These are phyloP conservation scores for Sporothrix pseudoabietina DNA, from an alignment of 2,329 filamentous ascomycete species.

Conservation along the genomic window DNA sequence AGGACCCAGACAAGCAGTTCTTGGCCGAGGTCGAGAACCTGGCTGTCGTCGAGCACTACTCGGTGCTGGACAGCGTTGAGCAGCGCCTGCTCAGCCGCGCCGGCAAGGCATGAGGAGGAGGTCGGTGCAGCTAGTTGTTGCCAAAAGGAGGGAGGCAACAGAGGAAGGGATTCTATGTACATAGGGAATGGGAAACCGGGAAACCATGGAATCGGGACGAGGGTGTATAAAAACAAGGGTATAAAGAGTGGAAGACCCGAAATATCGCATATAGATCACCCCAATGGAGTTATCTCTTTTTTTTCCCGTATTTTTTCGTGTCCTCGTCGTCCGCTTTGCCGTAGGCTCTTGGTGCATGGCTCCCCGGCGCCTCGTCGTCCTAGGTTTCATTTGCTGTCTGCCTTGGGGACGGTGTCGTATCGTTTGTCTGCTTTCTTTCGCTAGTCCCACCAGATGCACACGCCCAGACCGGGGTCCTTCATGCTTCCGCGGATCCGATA, in stretches of 20 bases:
- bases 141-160: background rate
- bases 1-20: conserved; percentile 96
- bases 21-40: conserved; percentile 90
- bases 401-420: background rate
- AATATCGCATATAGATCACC: conserved; percentile 11
- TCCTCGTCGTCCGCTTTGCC: background rate
- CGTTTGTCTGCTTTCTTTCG: conserved; percentile 10
- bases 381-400: background rate
- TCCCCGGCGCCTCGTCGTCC: no score
- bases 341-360: background rate
- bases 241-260: background rate
- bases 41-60: conserved; percentile 91
- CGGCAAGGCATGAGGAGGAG: conserved; percentile 19
- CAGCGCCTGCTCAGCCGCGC: conserved; percentile 69
- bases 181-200: background rate
- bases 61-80: conserved; percentile 85
- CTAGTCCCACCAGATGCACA: conserved; percentile 57
- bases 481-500: conserved; percentile 70
- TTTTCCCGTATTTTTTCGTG: background rate
- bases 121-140: background rate
- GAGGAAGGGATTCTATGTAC: background rate
- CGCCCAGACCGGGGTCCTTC: conserved; percentile 63
- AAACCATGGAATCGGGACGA: background rate
- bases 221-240: background rate
- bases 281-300: background rate